Evolutionary conservation across 108 stramenopile genomes (phyloP), one percentile per base, ranked within the genome.

Genomic region (Thalassiosira profunda): DNA sequence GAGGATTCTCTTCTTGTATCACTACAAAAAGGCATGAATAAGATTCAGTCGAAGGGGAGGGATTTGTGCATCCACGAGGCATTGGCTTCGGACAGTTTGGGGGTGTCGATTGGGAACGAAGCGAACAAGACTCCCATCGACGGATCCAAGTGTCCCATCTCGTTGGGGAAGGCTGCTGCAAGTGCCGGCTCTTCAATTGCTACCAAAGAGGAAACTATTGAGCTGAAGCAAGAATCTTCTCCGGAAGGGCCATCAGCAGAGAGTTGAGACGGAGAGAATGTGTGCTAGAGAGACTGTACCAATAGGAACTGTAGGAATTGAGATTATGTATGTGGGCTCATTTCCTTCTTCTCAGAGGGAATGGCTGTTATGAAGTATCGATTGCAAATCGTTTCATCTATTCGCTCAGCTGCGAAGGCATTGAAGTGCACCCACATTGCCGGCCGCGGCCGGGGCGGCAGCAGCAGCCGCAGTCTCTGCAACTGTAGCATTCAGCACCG

Each of bases 61-160:
- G 79, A 96, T 41, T 58, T 87, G 15, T 96, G 95, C 76, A 34
- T 91, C 30, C 91, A 96, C 62, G 92, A 98, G 74, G 46, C 74
- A 1, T 58, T 75, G 12, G 80, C 75, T 3, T 72, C 66, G 26
- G 63, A 76, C 18, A 67, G 62, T 44, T 24, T 61, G 20, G 70
- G 20, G 44, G 24, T 76, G 1, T 76, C 60, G 59, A 34, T 76
- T 20, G 66, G 65, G 36, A 37, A 30, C n/a, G 40, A 61, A 29
- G 18, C 38, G 24, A 49, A 52, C 15, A 67, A 67, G 49, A 45
- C 65, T 26, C 37, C 64, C 28, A 35, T 76, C 12, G 65, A 76
- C 62, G 58, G 57, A 42, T 61, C 59, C 12, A 76, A 67, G 34
- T 76, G 74, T 45, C 73, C 73, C 14, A 59, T 74, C 30, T 49